Conservation (phyloP, 768 basidiomycete genomes). For the Suillus decipiens region DNA sequence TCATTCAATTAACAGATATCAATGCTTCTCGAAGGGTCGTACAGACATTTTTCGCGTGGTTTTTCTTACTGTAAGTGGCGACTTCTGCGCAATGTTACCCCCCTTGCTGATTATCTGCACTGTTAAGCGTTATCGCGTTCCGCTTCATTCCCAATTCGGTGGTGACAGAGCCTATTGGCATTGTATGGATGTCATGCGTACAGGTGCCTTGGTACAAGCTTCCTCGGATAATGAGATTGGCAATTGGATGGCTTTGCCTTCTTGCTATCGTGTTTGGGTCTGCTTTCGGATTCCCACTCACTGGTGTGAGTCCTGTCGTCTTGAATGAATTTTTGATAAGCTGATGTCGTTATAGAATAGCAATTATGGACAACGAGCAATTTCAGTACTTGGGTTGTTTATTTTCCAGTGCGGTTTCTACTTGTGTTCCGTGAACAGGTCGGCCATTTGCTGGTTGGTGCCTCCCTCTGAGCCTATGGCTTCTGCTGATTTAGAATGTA, state of each 20-base stretch:
- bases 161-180: constrained; percentile 68
- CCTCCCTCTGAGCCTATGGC: constrained; percentile 31
- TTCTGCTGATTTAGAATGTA: constrained; percentile 69
- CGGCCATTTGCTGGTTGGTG: constrained; percentile 68
- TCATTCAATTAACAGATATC: not conserved
- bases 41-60: constrained; percentile 82
- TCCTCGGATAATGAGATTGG: constrained; percentile 54
- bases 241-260: constrained; percentile 75
- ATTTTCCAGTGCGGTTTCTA: constrained; percentile 81
- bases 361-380: constrained; percentile 76
- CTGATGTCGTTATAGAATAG: constrained; percentile 43
- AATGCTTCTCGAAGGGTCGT: constrained; percentile 53
- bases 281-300: constrained; percentile 77
- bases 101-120: not conserved
- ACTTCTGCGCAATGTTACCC: not conserved
- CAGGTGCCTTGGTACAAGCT: constrained; percentile 67
- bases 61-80: constrained; percentile 64
- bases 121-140: constrained; percentile 70
- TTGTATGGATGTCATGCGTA: constrained; percentile 68
- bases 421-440: constrained; percentile 61
- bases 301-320: constrained; percentile 42
- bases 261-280: constrained; percentile 81
- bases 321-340: constrained; percentile 15
- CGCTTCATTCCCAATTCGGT: constrained; percentile 77
- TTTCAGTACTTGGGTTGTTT: constrained; percentile 77